Evolutionary conservation across 2,329 filamentous ascomycete species (phyloP), one percentile per base, ranked within the genome.

Genomic region (Gnomoniopsis smithogilvyi): DNA sequence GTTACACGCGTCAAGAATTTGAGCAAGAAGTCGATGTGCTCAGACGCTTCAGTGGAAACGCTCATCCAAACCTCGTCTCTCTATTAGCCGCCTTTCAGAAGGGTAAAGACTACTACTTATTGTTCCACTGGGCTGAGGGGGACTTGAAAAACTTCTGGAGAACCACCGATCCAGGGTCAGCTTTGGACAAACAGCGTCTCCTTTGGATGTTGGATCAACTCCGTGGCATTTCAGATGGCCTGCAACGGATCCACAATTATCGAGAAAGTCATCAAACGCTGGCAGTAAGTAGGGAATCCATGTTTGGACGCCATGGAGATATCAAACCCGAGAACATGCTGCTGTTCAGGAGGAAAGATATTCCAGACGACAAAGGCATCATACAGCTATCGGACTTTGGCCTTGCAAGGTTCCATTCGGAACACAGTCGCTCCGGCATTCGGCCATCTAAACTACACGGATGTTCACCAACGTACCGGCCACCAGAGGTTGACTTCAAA

Each of bases 51-150:
- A 65, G 60, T 41, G 52, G 51, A 19, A 34, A 59, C n/a, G 48
- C 15, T 1, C 59, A 66, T 24, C 17, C 51, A 0, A 59, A 66
- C 26, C 51, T 67, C 0, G 64, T 66, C n/a, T 62, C 62, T 10
- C 64, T 67, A 0, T 57, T 66, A 12, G 59, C 51, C 8, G 65
- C 63, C 0, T 66, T 65, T 43, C 54, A 66, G 12, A 51, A 62
- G 7, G 17, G 43, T 6, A 22, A 38, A 0, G 10, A 38, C 2
- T 66, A 53, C 19, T 60, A 57, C 10, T 48, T 67, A 12, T 45
- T 67, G 22, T 67, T 67, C 26, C 58, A 58, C 2, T 63, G 61
- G 58, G 66, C 66, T 3, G 52, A 64, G 4, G 56, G 36, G 38
- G 60, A 65, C 30, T 47, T 67, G 1, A 45, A 53, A 3, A 12